Evolutionary conservation across 2,329 filamentous ascomycete genomes (phyloP), one percentile per base, ranked within the genome.

Genomic region (Conoideocrella luteorostrata): DNA sequence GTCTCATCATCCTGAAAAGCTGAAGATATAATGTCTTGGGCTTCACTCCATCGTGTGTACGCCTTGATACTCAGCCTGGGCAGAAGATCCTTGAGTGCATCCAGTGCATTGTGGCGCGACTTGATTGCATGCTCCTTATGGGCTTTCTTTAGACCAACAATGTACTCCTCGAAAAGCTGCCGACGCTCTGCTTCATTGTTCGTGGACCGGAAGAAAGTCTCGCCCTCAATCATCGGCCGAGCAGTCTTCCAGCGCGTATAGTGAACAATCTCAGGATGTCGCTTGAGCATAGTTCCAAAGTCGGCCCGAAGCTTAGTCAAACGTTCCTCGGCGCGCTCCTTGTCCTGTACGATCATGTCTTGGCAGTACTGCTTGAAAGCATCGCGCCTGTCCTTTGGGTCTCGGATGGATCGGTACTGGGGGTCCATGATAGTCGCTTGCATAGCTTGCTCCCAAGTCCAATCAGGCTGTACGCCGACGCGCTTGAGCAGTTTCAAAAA

Each of bases 161-260:
- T 80, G 66, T 98, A 98, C 63, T 97, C 93, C 57, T 95, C 86
- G 57, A 96, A 98, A 39, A 98, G 75, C 60, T 89, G 84, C 49
- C 86, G 84, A 45, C 90, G 84, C 70, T 97, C 93, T 46, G 79
- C 76, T 55, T 98, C 93, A 60, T 91, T 78, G 54, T 85, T 86
- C 34, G 90, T 91, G 23, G 89, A 91, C 55, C 89, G 84, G 70
- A 97, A 98, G 47, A 95, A 93, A 38, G 88, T 93, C 71, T 98
- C 93, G 39, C 86, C 86, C 65, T 97, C 88, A 50, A 98, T 88
- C 51, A 96, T 94, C 9, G 89, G 88, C 39, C 88, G 83, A 42
- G 91, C 93, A 13, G 88, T 96, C 75, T 89, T 95, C 93, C 93
- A 98, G 49, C 89, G 85, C 33, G 91, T 96, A 65, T 94, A 96